These are phyloP conservation scores for Solanum clarkiae DNA, from an alignment of 257 asterid genomes.

Conservation along the genomic window DNA sequence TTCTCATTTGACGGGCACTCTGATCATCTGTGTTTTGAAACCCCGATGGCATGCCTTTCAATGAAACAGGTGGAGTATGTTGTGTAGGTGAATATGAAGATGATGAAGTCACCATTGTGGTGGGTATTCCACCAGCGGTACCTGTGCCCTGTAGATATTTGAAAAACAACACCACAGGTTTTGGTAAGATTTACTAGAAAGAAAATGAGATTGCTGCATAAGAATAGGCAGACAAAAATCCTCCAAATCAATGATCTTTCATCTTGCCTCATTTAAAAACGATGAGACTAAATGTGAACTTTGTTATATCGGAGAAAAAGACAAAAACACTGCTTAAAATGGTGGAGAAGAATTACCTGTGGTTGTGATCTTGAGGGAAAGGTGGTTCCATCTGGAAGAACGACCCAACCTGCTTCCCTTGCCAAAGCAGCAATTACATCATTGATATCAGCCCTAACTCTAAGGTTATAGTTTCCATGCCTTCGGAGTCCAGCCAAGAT, in stretches of 20 bases:
- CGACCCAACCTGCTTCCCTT: conserved; percentile 99
- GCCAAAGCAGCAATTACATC: conserved; percentile 98
- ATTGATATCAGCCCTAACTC: conserved; percentile 96
- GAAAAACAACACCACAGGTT: conserved; percentile 1
- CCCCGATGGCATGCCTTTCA: conserved; percentile 53
- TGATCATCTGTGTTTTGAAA: conserved; percentile 40
- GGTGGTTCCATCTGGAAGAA: conserved; percentile 99
- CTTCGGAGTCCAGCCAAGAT: conserved; percentile 94
- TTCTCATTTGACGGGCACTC: conserved; percentile 39
- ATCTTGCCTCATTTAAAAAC: background rate
- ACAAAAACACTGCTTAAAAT: background rate
- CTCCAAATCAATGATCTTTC: background rate
- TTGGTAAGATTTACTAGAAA: conserved; percentile 4
- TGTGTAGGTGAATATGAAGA: conserved; percentile 50
- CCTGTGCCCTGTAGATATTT: conserved; percentile 36
- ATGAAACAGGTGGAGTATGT: conserved; percentile 41
- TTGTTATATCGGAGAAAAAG: background rate
- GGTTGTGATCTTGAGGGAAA: conserved; percentile 57
- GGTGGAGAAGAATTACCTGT: conserved; percentile 39
- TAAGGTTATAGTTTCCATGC: conserved; percentile 94
- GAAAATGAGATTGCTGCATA: background rate
- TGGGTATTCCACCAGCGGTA: conserved; percentile 38
- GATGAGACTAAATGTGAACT: background rate
- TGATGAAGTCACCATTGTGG: conserved; percentile 29
- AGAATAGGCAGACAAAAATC: background rate